Conservation (phyloP, 805 yeast genomes). For the Ogataea thermomethanolica region DNA sequence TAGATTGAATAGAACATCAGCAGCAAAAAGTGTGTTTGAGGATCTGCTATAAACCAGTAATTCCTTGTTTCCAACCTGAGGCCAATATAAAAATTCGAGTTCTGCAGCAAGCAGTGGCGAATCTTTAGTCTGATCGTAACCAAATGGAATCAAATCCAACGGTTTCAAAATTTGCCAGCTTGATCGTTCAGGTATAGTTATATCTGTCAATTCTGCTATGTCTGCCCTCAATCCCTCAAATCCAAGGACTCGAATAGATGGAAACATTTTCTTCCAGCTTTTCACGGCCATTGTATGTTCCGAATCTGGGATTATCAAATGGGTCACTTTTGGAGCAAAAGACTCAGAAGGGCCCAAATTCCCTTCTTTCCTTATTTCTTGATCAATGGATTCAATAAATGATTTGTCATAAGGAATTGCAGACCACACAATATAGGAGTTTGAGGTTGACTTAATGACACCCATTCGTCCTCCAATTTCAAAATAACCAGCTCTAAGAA, state of each 20-base stretch:
- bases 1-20: constrained; percentile 59
- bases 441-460: constrained; percentile 24
- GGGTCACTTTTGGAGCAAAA: constrained; percentile 38
- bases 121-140: constrained; percentile 20
- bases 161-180: constrained; percentile 37
- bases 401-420: constrained; percentile 53
- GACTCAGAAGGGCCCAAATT: constrained; percentile 33
- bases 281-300: constrained; percentile 65
- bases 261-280: constrained; percentile 48
- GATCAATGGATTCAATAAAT: constrained; percentile 39
- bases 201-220: constrained; percentile 38
- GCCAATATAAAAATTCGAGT: constrained; percentile 55
- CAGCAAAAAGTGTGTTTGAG: constrained; percentile 50
- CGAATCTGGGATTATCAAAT: constrained; percentile 57
- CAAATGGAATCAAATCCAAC: constrained; percentile 36
- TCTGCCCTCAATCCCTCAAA: constrained; percentile 41
- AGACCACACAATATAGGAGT: constrained; percentile 48
- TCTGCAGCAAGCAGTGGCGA: constrained; percentile 35
- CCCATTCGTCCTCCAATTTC: constrained; percentile 41
- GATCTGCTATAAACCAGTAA: constrained; percentile 46
- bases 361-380: constrained; percentile 22
- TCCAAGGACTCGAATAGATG: constrained; percentile 52
- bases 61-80: constrained; percentile 57
- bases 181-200: constrained; percentile 32
- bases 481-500: constrained; percentile 28